Conservation (phyloP, 179 eudicot genomes). For the Patellifolia procumbens region DNA sequence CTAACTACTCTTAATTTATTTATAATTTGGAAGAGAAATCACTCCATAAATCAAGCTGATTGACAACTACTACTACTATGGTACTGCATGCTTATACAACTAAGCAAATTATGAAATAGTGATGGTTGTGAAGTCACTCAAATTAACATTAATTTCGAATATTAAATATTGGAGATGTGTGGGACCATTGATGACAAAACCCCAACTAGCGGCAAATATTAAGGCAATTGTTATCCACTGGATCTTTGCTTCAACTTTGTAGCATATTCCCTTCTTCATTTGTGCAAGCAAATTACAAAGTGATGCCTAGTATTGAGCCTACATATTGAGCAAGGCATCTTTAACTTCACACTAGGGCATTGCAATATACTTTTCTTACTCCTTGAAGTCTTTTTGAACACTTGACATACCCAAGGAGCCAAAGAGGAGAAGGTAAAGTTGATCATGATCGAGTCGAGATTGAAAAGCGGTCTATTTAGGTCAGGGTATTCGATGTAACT, state of each 20-base stretch:
- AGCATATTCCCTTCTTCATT: slow-evolving; percentile 11
- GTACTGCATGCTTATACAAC: background rate
- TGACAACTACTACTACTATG: slow-evolving; percentile 17
- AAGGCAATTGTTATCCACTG: slow-evolving; percentile 8
- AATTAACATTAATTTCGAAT: background rate
- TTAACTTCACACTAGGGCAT: too few species aligned
- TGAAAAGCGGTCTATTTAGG: too few species aligned
- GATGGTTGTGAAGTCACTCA: background rate
- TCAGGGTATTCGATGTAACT: too few species aligned
- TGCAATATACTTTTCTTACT: background rate
- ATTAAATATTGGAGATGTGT: slow-evolving; percentile 6
- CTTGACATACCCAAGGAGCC: background rate
- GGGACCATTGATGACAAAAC: slow-evolving; percentile 11
- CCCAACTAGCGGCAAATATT: slow-evolving; percentile 11
- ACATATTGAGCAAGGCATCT: background rate
- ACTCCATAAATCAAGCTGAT: slow-evolving; percentile 15
- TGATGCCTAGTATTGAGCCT: background rate
- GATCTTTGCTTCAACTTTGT: background rate
- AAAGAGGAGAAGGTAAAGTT: background rate
- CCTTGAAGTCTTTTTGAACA: background rate
- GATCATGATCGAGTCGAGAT: too few species aligned
- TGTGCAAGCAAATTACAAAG: background rate
- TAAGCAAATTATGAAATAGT: background rate
- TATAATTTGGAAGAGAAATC: background rate
- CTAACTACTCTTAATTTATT: background rate